A percentile compares a stretch with the other conserved stretches of the same genome.
Evolutionary conservation across 2,329 filamentous ascomycete species (phyloP).

Genomic region (Sphaerulina populicola): DNA sequence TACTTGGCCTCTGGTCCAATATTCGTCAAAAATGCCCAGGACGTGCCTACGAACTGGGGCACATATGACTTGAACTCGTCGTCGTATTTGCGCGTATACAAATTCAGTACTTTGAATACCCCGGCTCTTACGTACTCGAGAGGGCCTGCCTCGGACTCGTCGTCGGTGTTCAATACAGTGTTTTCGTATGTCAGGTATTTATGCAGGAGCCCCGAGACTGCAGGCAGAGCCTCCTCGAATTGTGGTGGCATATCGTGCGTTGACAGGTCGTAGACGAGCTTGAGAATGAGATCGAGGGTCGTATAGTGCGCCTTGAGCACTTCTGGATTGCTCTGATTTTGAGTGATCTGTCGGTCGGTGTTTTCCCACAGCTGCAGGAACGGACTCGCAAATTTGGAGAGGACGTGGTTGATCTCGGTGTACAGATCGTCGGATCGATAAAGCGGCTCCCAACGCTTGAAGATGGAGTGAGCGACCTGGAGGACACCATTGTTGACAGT

Average conservation of each 20-base stretch:
- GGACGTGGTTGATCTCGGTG: constrained; percentile 92
- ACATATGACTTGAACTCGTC: constrained; percentile 81
- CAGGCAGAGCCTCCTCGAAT: constrained; percentile 78
- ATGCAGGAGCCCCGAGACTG: constrained; percentile 70
- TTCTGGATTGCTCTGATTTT: constrained; percentile 66
- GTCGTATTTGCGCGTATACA: constrained; percentile 91
- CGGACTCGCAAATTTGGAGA: constrained; percentile 71
- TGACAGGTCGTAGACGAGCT: constrained; percentile 93
- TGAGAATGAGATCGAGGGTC: constrained; percentile 78
- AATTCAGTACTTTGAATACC: constrained; percentile 81
- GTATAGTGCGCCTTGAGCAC: constrained; percentile 70
- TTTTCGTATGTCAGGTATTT: constrained; percentile 92
- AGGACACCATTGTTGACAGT: constrained; percentile 87
- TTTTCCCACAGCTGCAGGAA: constrained; percentile 73
- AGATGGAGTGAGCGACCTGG: constrained; percentile 96
- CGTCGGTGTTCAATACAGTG: constrained; percentile 69
- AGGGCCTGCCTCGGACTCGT: constrained; percentile 79
- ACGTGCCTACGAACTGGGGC: constrained; percentile 75
- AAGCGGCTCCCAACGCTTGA: constrained; percentile 87
- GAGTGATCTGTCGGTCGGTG: constrained; percentile 61
- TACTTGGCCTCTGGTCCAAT: constrained; percentile 85
- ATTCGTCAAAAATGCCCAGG: constrained; percentile 82
- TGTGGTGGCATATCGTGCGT: constrained; percentile 91
- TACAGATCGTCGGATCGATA: constrained; percentile 90
- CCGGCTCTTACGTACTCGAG: constrained; percentile 84